Base-by-base conservation (phyloP, 768 basidiomycete species). In the Symmetrospora coprosmae region DNA sequence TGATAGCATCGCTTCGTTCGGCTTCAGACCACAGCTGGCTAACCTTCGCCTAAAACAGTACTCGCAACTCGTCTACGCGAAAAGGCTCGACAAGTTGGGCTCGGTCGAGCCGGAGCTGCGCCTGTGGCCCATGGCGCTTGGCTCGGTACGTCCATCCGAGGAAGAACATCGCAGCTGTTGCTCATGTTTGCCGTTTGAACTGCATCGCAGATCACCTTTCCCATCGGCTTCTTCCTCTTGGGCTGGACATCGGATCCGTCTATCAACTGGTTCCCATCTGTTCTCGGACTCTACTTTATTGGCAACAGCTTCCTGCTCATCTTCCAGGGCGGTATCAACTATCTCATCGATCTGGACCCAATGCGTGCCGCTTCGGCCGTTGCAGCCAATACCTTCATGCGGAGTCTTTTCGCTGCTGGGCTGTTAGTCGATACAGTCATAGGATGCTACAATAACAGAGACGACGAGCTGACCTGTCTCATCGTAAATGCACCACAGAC, bases 41-140 rank as follows among this genome's bases (percentile, higher is more conserved):
- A 23, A 23, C 25, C 30, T 53, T n/a, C 23, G 30, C 31, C 38
- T 40, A 2, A 17, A 6, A 5, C 30, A 50, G 31, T 72, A 71
- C 56, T 62, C 67, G 23, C 62, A 53, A 17, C 63, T 55, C n/a
- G 43, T 69, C 35, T 73, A 69, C 58, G 66, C 63, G 7, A 60
- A 9, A 60, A 65, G 49, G 38, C 69, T n/a, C 65, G 62, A 34
- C 43, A 67, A 71, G 43, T 50, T 64, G 47, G 71, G 69, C 2
- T 37, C 37, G 40, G 69, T 69, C 1, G 59, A 64, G 43, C 72
- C 73, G 2, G 73, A 74, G 55, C 61, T 66, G 49, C 60, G 72
- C 38, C 63, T 73, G 5, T 70, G 68, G 0, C 71, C 72, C 0
- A 74, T 74, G 73, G 71, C 72, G 70, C 34, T 73, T 9, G 73